These are phyloP conservation scores for Talinum fruticosum DNA, from an alignment of 148 eudicot species.

Conservation along the genomic window DNA sequence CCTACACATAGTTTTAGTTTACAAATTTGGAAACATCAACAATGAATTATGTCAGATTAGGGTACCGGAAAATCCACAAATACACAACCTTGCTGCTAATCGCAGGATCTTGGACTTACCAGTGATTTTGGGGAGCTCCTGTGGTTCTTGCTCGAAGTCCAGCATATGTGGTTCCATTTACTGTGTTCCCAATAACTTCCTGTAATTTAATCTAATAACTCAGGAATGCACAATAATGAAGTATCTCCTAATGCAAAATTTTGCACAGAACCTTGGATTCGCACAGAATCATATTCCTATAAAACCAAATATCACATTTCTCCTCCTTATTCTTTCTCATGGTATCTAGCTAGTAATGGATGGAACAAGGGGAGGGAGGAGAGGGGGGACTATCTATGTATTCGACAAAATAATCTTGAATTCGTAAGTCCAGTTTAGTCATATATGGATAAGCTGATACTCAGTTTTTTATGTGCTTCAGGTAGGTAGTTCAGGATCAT, in stretches of 20 bases:
- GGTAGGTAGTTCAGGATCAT: neutral
- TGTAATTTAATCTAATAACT: constrained; percentile 31
- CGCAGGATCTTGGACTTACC: constrained; percentile 37
- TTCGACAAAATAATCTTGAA: neutral
- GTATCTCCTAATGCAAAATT: constrained; percentile 2
- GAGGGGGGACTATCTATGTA: neutral
- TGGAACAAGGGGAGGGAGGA: neutral
- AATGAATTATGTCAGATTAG: neutral
- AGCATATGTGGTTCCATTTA: constrained; percentile 95
- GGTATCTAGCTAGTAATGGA: too few species aligned
- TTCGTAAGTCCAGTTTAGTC: neutral
- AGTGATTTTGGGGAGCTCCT: constrained; percentile 98
- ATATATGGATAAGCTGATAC: neutral
- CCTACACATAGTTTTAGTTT: constrained; percentile 39
- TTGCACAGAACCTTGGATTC: neutral
- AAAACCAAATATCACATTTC: neutral
- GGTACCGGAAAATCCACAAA: neutral
- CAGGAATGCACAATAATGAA: neutral
- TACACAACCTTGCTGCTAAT: neutral
- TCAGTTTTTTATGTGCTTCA: too few species aligned
- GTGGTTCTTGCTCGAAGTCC: constrained; percentile 98
- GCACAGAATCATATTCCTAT: neutral
- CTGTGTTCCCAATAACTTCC: constrained; percentile 84
- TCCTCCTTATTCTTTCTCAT: neutral
- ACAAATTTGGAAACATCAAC: neutral